A percentile compares a stretch with the other conserved stretches of the same genome.
Conservation (phyloP, 305 asterid genomes). For the Solanum hybrid region DNA sequence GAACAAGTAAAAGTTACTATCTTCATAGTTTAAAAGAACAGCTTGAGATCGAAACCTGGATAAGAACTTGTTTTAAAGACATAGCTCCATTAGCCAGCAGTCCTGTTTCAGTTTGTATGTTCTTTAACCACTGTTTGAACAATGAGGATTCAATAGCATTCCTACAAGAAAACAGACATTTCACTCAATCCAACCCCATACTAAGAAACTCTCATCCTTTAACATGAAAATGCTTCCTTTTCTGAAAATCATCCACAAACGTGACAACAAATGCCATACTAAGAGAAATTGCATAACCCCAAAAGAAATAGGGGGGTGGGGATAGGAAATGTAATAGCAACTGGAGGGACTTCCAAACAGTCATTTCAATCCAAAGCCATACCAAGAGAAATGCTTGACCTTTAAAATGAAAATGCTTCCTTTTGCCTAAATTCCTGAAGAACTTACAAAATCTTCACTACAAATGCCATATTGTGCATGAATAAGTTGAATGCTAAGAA, state of each 20-base stretch:
- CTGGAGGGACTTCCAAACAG: neutral
- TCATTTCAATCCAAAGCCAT: neutral
- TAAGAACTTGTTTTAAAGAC: slow-evolving; percentile 53
- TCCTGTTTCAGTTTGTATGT: slow-evolving; percentile 60
- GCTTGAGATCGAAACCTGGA: slow-evolving; percentile 39
- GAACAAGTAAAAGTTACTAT: neutral
- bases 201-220: neutral
- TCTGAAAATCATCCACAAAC: neutral
- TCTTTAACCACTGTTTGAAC: slow-evolving; percentile 79
- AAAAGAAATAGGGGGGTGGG: neutral
- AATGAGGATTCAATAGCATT: slow-evolving; percentile 66
- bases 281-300: neutral
- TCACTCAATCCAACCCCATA: neutral
- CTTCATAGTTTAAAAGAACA: neutral
- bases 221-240: neutral
- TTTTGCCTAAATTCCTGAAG: neutral
- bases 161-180: slow-evolving; percentile 36
- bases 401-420: neutral
- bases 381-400: neutral
- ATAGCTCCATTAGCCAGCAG: slow-evolving; percentile 56
- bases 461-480: neutral
- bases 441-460: neutral
- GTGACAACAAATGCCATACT: neutral
- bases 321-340: neutral
- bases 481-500: neutral